These are phyloP conservation scores for Jaenimonas drosophilae DNA, from an alignment of 208 protist species.

Conservation along the genomic window DNA sequence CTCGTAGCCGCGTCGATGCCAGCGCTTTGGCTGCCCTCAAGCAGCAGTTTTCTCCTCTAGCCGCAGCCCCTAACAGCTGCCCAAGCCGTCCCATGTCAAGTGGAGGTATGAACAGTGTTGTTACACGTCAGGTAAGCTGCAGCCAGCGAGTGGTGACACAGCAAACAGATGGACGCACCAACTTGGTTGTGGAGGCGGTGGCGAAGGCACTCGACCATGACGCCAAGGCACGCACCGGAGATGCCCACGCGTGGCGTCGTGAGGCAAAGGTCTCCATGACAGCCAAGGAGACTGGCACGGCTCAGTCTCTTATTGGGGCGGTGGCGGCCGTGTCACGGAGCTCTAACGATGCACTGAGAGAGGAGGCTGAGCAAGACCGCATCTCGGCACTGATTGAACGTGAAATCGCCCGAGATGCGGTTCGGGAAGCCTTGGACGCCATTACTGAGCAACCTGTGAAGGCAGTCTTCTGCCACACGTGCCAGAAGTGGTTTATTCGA, in stretches of 20 bases:
- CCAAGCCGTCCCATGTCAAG: too few relatives aligned
- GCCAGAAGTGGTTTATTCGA: constrained; percentile 42
- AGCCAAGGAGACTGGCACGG: not conserved
- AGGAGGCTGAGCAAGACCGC: constrained; percentile 17
- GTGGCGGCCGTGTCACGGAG: constrained; percentile 35
- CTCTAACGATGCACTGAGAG: constrained; percentile 33
- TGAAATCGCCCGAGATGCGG: constrained; percentile 47
- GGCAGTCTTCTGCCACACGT: constrained; percentile 51
- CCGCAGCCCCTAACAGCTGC: constrained; percentile 7
- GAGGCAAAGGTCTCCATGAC: too few relatives aligned
- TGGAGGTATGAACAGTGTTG: too few relatives aligned
- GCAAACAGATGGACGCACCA: not conserved
- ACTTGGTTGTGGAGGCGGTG: constrained; percentile 4
- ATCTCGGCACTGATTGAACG: constrained; percentile 39
- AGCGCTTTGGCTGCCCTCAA: constrained; percentile 10
- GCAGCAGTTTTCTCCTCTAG: constrained; percentile 12
- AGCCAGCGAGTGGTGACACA: not conserved
- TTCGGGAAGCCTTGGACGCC: constrained; percentile 25
- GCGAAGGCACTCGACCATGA: not conserved
- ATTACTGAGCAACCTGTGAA: constrained; percentile 46
- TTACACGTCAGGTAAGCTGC: too few relatives aligned
- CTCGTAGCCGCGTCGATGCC: not conserved
- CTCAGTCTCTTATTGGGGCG: constrained; percentile 9
- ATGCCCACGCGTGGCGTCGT: too few relatives aligned
- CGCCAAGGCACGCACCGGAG: too few relatives aligned